Evolutionary conservation across 2,329 filamentous ascomycete species (phyloP), one percentile per base, ranked within the genome.

Genomic region (Fusarium foetens): DNA sequence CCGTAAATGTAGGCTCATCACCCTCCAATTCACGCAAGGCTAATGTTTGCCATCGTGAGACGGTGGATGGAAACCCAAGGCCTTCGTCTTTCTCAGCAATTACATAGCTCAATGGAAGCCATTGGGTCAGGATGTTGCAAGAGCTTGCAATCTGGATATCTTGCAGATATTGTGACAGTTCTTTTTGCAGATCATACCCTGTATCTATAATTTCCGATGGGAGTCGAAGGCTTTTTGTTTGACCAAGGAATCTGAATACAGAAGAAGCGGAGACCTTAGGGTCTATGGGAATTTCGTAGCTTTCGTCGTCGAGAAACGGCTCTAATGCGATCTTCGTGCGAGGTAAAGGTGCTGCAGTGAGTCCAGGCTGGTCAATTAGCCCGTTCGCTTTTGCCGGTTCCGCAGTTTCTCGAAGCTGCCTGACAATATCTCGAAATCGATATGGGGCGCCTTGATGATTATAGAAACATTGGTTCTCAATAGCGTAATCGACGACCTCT

Each of bases 61-160:
- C 45, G 6, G 65, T 45, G 3, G 68, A 58, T 6, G 80, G 71
- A 35, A 81, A 80, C 0, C 12, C 33, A 2, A 81, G 52, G 3
- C 78, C 75, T 53, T 80, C 77, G 13, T 81, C 80, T 5, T 69
- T 76, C 3, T 75, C 72, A 10, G 31, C 8, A 25, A 68, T 63
- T 11, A 76, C 65, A 9, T 72, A 51, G 21, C 59, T 70, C 2
- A 82, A 55, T 17, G 81, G 81, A 16, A 82, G 75, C 79, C 80
- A 82, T 42, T 76, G 62, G 1, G 43, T 42, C 8, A 71, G 53
- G 7, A 81, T 55, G 48, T 75, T 65, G 58, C 75, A 73, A 27
- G 58, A 59, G 19, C 35, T 58, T 58, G 73, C 75, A 19, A 52
- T 23, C 8, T 46, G 58, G 27, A 81, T 59, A 10, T 71, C 59